phyloP scores from a whole-genome alignment of 495 filamentous ascomycete genomes.

The Aspergillus sclerotiicarbonarius region DNA sequence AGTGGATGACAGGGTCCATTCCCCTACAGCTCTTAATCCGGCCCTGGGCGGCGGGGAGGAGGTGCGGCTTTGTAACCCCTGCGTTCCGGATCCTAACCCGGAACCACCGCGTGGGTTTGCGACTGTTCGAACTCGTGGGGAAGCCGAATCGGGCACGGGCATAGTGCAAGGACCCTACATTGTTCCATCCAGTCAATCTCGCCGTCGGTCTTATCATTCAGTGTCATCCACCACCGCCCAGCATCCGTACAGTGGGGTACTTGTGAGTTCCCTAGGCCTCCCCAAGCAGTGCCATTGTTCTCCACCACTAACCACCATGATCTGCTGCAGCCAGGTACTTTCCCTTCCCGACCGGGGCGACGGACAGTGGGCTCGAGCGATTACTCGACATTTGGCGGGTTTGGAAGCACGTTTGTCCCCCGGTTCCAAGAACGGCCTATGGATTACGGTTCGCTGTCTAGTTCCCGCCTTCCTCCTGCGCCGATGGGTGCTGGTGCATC shows the following conservation, averaged over 20 bases:
- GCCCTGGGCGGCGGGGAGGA: constrained; percentile 76
- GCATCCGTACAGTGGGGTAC: constrained; percentile 1
- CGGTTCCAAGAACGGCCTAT: constrained; percentile 28
- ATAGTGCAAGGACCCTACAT: constrained; percentile 9
- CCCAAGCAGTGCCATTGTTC: not conserved
- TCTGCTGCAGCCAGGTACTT: constrained; percentile 12
- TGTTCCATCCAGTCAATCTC: constrained; percentile 14
- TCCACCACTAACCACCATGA: constrained; percentile 5
- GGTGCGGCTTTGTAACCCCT: constrained; percentile 91
- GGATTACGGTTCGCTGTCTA: constrained; percentile 18
- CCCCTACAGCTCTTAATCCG: constrained; percentile 40
- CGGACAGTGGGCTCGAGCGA: constrained; percentile 27
- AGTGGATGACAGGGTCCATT: constrained; percentile 29
- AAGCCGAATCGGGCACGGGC: constrained; percentile 11
- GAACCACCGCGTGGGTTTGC: constrained; percentile 51
- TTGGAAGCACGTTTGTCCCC: constrained; percentile 15
- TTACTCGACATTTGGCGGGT: constrained; percentile 15
- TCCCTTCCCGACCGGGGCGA: constrained; percentile 17
- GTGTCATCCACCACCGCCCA: constrained; percentile 13
- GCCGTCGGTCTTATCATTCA: constrained; percentile 23
- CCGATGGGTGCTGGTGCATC: constrained; percentile 9
- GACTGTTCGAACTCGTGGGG: constrained; percentile 24
- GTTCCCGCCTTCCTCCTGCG: constrained; percentile 5
- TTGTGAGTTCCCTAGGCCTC: constrained; percentile 11
- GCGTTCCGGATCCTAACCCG: constrained; percentile 87